Base-by-base conservation (phyloP, 257 asterid genomes). In the Cinchona pubescens region DNA sequence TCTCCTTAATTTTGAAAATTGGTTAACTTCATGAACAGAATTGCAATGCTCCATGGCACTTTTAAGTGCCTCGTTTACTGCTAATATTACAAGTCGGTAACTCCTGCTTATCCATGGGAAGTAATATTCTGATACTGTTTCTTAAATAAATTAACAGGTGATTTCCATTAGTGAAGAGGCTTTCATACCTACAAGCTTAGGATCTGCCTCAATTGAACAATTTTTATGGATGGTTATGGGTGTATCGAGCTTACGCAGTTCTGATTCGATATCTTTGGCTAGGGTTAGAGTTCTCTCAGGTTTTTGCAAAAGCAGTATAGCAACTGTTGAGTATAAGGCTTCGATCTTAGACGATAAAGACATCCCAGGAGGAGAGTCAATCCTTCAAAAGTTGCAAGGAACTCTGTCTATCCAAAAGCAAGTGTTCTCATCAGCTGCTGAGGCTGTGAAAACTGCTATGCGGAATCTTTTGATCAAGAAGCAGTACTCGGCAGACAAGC, bases 141-240 rank as follows among this genome's bases (percentile, higher is more conserved):
- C 27, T 73, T 72, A 30, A 35, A 35, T 71, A 8, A 45, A 67
- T 53, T 63, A 71, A 67, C 87, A 95, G 99, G 91, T 91, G 76
- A 77, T 95, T 67, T 74, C 79, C 18, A 68, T 87, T 23, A 67
- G 75, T 46, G 94, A 88, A 75, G 99, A 92, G 82, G 72, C 87
- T 8, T 91, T 85, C 78, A 80, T 92, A 53, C 99, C 98, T 21
- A 95, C 98, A 13, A 86, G 96, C 83, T 62, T 94, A 9, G 90
- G 90, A 46, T 80, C 91, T 1, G 51, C 91, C 76, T 71, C 81
- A 14, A 87, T 90, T 0, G 76, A 71, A 71, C 84, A 85, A 21
- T 70, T 86, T 16, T 82, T 92, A 75, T 95, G 98, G 99, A 91
- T 91, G 96, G 93, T 91, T 64, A 91, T 95, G 97, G 99, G 97